Evolutionary conservation across 2,329 filamentous ascomycete genomes (phyloP).

Genomic region (Pyrenochaeta sp.): DNA sequence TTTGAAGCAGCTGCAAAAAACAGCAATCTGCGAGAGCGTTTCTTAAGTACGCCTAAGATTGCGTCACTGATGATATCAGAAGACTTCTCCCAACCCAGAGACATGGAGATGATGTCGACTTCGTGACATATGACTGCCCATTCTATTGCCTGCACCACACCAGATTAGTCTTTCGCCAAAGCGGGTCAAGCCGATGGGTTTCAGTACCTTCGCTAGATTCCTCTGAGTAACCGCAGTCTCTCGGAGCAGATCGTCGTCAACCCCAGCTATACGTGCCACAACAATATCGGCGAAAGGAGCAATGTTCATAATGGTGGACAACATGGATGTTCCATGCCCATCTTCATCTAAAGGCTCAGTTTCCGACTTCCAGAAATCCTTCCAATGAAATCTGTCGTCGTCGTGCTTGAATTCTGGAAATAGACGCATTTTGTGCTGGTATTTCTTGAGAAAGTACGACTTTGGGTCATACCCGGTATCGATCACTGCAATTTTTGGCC

Average conservation of each 20-base stretch:
- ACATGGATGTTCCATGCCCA: background rate
- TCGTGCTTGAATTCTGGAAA: background rate
- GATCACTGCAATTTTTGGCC: background rate
- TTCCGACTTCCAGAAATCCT: background rate
- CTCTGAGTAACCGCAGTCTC: background rate
- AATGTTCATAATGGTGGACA: background rate
- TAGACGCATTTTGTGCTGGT: background rate
- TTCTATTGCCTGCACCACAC: background rate
- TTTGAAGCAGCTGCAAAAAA: constrained; percentile 4
- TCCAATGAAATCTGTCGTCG: background rate
- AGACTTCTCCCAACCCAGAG: background rate
- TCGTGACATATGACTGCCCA: background rate
- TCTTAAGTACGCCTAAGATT: background rate
- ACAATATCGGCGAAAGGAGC: background rate
- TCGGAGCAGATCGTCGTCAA: background rate
- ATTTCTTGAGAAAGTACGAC: background rate
- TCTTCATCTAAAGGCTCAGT: background rate
- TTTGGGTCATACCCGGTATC: background rate
- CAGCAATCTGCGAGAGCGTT: background rate
- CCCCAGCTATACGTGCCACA: background rate
- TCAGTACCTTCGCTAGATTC: background rate
- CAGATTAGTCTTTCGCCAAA: background rate
- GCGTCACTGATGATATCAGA: constrained; percentile 1
- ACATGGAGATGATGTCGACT: background rate
- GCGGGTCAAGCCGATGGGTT: too few relatives aligned